These are phyloP conservation scores for Salix caprea DNA, from an alignment of 345 rosid genomes.

Conservation along the genomic window DNA sequence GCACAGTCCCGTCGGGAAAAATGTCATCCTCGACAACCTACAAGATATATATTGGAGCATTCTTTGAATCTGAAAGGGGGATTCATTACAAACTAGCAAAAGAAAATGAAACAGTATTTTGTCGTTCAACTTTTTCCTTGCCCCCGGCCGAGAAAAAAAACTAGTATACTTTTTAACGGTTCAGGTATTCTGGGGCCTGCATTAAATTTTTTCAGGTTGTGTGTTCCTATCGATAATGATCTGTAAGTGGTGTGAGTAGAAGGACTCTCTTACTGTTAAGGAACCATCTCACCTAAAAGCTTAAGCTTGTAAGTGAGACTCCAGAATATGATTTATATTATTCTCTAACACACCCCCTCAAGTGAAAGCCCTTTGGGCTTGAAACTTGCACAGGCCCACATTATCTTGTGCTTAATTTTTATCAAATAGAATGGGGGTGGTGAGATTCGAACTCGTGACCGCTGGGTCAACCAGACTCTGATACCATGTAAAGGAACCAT, in stretches of 20 bases:
- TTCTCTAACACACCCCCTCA: too few species aligned
- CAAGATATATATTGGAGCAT: background rate
- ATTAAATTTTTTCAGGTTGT: background rate
- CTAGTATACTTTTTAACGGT: background rate
- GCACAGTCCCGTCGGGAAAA: slow-evolving; percentile 80
- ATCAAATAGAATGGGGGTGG: too few species aligned
- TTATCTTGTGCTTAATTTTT: too few species aligned
- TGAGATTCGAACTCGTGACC: too few species aligned
- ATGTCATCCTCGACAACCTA: slow-evolving; percentile 75
- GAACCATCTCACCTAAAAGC: too few species aligned
- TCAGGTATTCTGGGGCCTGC: background rate
- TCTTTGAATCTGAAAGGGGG: background rate
- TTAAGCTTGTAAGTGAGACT: too few species aligned
- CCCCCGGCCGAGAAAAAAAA: background rate
- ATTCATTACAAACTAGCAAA: background rate
- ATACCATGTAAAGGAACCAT: too few species aligned
- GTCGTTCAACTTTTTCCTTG: background rate
- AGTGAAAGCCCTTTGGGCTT: too few species aligned
- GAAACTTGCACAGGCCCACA: too few species aligned
- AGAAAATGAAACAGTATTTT: background rate
- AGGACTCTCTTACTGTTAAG: background rate
- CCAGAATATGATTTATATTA: too few species aligned
- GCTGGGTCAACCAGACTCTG: too few species aligned
- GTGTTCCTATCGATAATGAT: background rate
- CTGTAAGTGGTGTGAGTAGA: background rate